Evolutionary conservation across 2,329 filamentous ascomycete species (phyloP).

Genomic region (Penicillium sp.): DNA sequence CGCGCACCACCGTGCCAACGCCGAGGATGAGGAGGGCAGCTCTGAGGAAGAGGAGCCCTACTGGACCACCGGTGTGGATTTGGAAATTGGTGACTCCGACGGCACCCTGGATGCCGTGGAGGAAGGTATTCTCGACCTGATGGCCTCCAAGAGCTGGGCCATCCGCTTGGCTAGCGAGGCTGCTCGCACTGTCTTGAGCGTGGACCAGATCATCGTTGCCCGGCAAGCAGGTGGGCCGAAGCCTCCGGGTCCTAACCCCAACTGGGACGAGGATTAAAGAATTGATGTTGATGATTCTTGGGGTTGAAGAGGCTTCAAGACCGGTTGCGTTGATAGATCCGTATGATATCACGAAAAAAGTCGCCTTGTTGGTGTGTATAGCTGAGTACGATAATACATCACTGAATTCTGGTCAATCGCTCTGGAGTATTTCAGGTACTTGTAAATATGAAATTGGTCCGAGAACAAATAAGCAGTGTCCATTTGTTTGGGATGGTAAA

Average conservation of each 20-base stretch:
- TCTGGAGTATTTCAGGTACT: not conserved
- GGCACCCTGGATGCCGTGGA: slow-evolving; percentile 85
- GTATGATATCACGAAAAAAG: slow-evolving; percentile 39
- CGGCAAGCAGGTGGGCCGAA: slow-evolving; percentile 97
- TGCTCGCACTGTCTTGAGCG: slow-evolving; percentile 88
- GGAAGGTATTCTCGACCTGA: slow-evolving; percentile 86
- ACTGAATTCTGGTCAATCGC: slow-evolving; percentile 20
- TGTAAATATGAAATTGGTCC: not conserved
- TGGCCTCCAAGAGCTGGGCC: slow-evolving; percentile 93
- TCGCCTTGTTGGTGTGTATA: slow-evolving; percentile 27
- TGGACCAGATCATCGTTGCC: slow-evolving; percentile 98
- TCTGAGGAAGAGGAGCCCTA: slow-evolving; percentile 71
- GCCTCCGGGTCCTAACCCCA: slow-evolving; percentile 89
- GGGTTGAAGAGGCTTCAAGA: slow-evolving; percentile 21
- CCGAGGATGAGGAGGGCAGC: slow-evolving; percentile 37
- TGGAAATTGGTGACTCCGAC: slow-evolving; percentile 81
- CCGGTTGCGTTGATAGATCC: slow-evolving; percentile 34
- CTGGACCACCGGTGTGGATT: slow-evolving; percentile 91
- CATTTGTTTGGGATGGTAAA: not conserved
- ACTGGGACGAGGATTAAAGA: slow-evolving; percentile 68
- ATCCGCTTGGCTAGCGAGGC: slow-evolving; percentile 96
- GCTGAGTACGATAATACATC: slow-evolving; percentile 30
- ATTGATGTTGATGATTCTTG: slow-evolving; percentile 5
- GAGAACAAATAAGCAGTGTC: too few species aligned
- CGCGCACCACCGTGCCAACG: slow-evolving; percentile 69